Base-by-base conservation (phyloP, 768 basidiomycete genomes). In the Hericium coralloides region DNA sequence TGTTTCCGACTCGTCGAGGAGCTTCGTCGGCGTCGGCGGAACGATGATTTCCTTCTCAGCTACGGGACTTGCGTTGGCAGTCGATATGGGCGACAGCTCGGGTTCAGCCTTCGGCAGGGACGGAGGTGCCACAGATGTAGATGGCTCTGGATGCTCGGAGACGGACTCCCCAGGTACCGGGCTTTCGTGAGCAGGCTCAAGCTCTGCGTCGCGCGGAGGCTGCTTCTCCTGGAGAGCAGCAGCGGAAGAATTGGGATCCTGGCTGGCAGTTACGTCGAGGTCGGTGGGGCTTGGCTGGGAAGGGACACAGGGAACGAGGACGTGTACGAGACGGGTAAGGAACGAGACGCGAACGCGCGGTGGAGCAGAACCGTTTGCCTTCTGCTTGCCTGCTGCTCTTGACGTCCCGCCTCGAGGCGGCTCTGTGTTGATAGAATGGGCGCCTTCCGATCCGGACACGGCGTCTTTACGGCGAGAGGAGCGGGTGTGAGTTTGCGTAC, bases 1-100 rank as follows among this genome's bases (percentile, higher is more conserved):
- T 7, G 92, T 92, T 72, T 94, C 92, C 9, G 84, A 80, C 23
- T 76, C 73, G 7, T 90, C 81, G 4, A 81, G 66, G 5, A 80
- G 63, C 59, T 77, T 74, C 15, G 76, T 76, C 12, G 81, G 79
- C 1, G 79, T 77, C 31, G 81, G 76, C 17, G 80, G 76, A 3
- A 78, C 62, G 53, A 78, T 41, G 54, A 78, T 66, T 12, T 76
- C 73, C 43, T 55, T 22, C 23, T 56, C 54, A 15, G 61, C 66
- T 6, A 31, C 31, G 31, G 31, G 31, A 31, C 8, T 31, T 9
- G 31, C 7, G 31, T 31, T 9, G 31, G 6, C 31, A 31, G 31
- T 31, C 31, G 31, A 31, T 31, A 31, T 31, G 10, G 31, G 31
- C 31, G 63, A 47, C 38, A 72, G 64, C 26, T 65, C 60, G 15